Conservation (phyloP, 306 rosid species). For the Ceratonia siliqua region DNA sequence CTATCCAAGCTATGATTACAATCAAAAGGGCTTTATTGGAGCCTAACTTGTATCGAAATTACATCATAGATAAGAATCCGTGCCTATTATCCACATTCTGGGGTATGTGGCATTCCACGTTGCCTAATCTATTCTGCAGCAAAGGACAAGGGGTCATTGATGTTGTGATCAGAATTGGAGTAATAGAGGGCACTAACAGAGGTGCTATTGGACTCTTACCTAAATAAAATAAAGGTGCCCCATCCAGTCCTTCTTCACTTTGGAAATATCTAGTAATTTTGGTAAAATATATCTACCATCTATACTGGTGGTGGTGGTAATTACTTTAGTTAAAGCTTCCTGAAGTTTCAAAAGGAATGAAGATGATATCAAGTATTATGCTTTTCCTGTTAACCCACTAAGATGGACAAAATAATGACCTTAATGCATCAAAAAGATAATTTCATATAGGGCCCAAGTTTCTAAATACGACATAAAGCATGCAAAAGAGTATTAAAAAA, state of each 20-base stretch:
- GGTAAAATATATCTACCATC: slow-evolving; percentile 5
- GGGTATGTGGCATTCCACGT: neutral
- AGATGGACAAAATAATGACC: neutral
- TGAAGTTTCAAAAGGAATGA: neutral
- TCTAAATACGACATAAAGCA: no score
- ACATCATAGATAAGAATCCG: neutral
- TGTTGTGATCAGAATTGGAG: neutral
- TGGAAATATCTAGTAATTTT: neutral
- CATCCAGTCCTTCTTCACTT: neutral
- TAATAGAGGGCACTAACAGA: slow-evolving; percentile 8
- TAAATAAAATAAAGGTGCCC: neutral
- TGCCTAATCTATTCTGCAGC: neutral
- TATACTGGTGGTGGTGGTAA: neutral
- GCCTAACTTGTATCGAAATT: neutral
- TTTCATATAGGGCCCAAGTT: no score
- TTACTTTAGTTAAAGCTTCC: neutral
- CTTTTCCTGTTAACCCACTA: neutral
- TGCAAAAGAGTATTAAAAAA: neutral
- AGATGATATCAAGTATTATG: neutral
- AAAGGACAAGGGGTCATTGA: neutral
- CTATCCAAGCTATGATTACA: neutral
- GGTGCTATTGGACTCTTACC: neutral
- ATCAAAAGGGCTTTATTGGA: neutral
- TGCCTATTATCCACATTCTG: slow-evolving; percentile 13
- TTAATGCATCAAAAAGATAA: neutral